Conservation (phyloP, 306 rosid genomes). For the Cicer arietinum region DNA sequence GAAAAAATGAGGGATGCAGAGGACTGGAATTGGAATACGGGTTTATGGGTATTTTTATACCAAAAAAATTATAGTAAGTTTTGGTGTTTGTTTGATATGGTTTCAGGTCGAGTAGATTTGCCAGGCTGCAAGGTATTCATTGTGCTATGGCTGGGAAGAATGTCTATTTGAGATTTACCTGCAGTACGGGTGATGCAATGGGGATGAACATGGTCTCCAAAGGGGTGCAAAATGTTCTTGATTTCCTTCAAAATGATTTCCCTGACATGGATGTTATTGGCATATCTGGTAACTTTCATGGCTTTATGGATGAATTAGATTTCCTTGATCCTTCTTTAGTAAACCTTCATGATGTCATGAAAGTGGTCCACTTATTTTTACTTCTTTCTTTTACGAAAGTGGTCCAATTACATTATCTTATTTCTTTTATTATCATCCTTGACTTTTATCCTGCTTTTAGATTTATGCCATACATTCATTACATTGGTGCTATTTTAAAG, state of each 20-base stretch:
- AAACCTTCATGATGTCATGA: slow-evolving; percentile 31
- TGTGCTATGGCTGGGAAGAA: slow-evolving; percentile 76
- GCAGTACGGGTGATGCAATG: slow-evolving; percentile 91
- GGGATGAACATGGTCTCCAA: slow-evolving; percentile 93
- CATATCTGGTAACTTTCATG: slow-evolving; percentile 62
- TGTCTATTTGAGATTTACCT: slow-evolving; percentile 63
- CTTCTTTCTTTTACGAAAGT: slow-evolving; percentile 30
- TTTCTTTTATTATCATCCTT: neutral
- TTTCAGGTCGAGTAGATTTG: slow-evolving; percentile 78
- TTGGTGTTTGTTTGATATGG: slow-evolving; percentile 15
- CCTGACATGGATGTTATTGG: slow-evolving; percentile 87
- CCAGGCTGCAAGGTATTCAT: slow-evolving; percentile 62
- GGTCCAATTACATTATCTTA: slow-evolving; percentile 36
- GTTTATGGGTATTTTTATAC: neutral
- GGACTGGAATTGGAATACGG: slow-evolving; percentile 7
- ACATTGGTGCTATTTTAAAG: neutral
- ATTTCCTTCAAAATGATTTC: slow-evolving; percentile 70
- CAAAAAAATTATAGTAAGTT: neutral
- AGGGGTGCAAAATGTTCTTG: slow-evolving; percentile 82
- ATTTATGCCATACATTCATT: neutral
- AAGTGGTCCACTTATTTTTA: neutral
- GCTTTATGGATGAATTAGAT: slow-evolving; percentile 13
- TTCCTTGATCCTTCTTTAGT: slow-evolving; percentile 8
- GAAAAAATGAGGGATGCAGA: neutral
- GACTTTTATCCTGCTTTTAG: neutral